phyloP scores from a whole-genome alignment of 495 filamentous ascomycete genomes.

The Talaromyces wortmannii region DNA sequence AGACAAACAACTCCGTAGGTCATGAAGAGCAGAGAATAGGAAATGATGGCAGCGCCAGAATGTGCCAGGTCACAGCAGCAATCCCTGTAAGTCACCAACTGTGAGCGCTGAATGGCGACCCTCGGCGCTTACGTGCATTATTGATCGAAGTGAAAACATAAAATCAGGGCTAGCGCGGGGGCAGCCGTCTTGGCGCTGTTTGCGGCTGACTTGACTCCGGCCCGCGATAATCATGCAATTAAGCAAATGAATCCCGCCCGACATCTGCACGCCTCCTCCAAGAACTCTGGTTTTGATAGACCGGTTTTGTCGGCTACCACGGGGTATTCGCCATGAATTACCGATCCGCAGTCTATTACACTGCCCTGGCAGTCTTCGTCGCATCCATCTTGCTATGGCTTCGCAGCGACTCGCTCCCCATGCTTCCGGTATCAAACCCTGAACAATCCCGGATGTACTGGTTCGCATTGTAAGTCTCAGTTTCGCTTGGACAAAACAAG shows the following conservation, averaged over 20 bases:
- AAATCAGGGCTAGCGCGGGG: background rate
- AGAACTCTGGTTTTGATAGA: background rate
- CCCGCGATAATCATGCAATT: background rate
- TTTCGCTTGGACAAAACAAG: background rate
- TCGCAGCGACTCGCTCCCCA: background rate
- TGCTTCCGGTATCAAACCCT: background rate
- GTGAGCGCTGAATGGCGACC: background rate
- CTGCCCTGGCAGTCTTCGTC: background rate
- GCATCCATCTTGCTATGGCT: background rate
- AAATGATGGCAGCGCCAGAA: background rate
- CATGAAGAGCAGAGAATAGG: background rate
- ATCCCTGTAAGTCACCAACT: background rate
- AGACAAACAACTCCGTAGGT: background rate
- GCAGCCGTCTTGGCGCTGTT: background rate
- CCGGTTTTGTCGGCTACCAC: background rate
- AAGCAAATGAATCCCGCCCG: too few relatives aligned
- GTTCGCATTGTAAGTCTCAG: conserved; percentile 5
- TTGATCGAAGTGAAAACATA: background rate
- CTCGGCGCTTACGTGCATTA: background rate
- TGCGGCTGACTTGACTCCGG: background rate
- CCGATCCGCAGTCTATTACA: background rate
- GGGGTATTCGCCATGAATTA: background rate
- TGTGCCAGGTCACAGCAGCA: background rate
- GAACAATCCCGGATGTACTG: background rate
- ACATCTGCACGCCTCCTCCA: background rate